Evolutionary conservation across 371 early-diverging fungal species (phyloP), one percentile per base, ranked within the genome.

Genomic region (Blakeslea trispora): DNA sequence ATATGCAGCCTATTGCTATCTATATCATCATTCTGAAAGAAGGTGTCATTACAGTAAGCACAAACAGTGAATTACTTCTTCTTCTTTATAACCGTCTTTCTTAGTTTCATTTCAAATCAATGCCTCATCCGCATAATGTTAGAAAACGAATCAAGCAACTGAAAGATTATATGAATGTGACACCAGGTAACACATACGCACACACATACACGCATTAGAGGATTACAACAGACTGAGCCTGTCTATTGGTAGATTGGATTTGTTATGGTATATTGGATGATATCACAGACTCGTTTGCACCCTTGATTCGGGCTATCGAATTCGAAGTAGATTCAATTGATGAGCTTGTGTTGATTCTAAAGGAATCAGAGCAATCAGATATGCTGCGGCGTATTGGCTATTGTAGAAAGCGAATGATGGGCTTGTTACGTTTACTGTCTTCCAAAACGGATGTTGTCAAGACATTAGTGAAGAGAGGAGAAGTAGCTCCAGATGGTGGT

Each of bases 311-410:
- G 18, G 80, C 85, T 11, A 85, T 91, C 50, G 94, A 94, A 66
- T 81, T 87, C n/a, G 94, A 95, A 72, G 93, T 93, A 1, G 94
- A 95, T 59, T 80, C 90, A 0, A 92, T 94, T 59, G 96, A 95
- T 62, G 94, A 95, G 31, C 64, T 95, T 10, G 96, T 95, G 0
- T 77, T 98, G 48, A 88, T 95, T 31, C 76, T 97, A 19, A 86
- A 88, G 48, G 93, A 94, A 63, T 87, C 90, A 7, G 94, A 93
- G 55, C 90, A 91, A 53, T 76, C 82, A 0, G 96, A 95, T 61
- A 92, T 95, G 93, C 63, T 95, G 45, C 75, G 90, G 45, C 80
- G 94, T 11, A 93, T 95, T 53, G 94, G 93, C 13, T 81, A 85
- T 37, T 90, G 91, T 42, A 77, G 94, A 23, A 93, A 92, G 61